These are phyloP conservation scores for Hanseniaspora pseudoguilliermondii DNA, from an alignment of 805 yeast genomes.

Conservation along the genomic window DNA sequence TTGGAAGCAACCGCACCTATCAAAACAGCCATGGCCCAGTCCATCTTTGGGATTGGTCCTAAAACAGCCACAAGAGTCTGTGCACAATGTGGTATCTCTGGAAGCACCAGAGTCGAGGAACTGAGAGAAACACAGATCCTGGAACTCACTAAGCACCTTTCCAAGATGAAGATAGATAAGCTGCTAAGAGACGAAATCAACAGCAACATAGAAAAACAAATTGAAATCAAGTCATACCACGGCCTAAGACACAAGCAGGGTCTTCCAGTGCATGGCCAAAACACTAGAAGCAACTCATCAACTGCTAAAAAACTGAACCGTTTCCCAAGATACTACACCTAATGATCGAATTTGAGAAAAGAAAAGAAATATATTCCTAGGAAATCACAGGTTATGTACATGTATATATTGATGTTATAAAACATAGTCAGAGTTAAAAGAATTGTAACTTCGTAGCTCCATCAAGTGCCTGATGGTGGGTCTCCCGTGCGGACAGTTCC, in stretches of 20 bases:
- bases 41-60: slow-evolving; percentile 79
- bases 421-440: slow-evolving; percentile 35
- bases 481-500: slow-evolving; percentile 96
- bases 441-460: slow-evolving; percentile 39
- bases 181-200: slow-evolving; percentile 60
- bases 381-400: background rate
- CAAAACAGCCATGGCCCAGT: slow-evolving; percentile 56
- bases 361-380: background rate
- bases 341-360: background rate
- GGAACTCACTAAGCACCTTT: slow-evolving; percentile 75
- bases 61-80: slow-evolving; percentile 62
- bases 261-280: slow-evolving; percentile 75
- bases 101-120: slow-evolving; percentile 89
- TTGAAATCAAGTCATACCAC: slow-evolving; percentile 67
- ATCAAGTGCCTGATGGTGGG: slow-evolving; percentile 90
- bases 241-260: slow-evolving; percentile 86
- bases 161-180: slow-evolving; percentile 72
- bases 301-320: slow-evolving; percentile 81
- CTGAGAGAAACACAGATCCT: slow-evolving; percentile 75
- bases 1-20: slow-evolving; percentile 32
- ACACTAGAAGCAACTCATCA: slow-evolving; percentile 78
- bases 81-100: slow-evolving; percentile 81
- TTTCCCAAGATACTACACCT: slow-evolving; percentile 38
- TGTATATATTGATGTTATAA: slow-evolving; percentile 15
- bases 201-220: slow-evolving; percentile 67